A percentile compares a stretch with the other conserved stretches of the same genome.
Conservation (phyloP, 2,329 filamentous ascomycete genomes). For the Drechslerella coelobrocha region DNA sequence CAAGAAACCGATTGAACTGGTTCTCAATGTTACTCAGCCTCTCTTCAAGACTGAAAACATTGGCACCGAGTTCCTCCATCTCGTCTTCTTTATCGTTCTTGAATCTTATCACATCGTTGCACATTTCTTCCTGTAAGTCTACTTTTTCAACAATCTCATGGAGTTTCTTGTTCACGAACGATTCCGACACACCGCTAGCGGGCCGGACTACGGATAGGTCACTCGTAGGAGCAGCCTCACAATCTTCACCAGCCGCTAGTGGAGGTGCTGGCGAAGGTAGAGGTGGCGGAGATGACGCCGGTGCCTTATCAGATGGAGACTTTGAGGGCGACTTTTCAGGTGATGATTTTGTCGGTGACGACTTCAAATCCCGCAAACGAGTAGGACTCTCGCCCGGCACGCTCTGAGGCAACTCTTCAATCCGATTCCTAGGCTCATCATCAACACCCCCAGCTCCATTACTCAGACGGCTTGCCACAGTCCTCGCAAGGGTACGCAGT, state of each 20-base stretch:
- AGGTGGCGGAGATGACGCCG: background rate
- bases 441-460: slow-evolving; percentile 9
- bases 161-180: slow-evolving; percentile 36
- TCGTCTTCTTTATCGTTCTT: slow-evolving; percentile 45
- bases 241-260: background rate
- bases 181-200: slow-evolving; percentile 16
- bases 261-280: slow-evolving; percentile 9
- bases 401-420: slow-evolving; percentile 43
- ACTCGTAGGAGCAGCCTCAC: slow-evolving; percentile 4
- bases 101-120: slow-evolving; percentile 42
- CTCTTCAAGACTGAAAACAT: slow-evolving; percentile 45
- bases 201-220: slow-evolving; percentile 3
- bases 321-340: background rate
- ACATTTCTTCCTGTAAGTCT: slow-evolving; percentile 46
- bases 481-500: slow-evolving; percentile 29
- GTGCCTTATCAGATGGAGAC: background rate
- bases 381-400: slow-evolving; percentile 29
- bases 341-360: slow-evolving; percentile 13
- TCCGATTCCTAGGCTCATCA: slow-evolving; percentile 37
- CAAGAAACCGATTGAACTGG: slow-evolving; percentile 23
- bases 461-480: slow-evolving; percentile 25
- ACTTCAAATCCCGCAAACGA: slow-evolving; percentile 10
- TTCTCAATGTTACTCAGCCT: slow-evolving; percentile 31
- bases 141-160: slow-evolving; percentile 47
- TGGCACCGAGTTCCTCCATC: slow-evolving; percentile 37